A percentile compares a stretch with the other conserved stretches of the same genome.
Evolutionary conservation across 2,329 filamentous ascomycete genomes (phyloP).

Genomic region (Aureobasidium sp.): DNA sequence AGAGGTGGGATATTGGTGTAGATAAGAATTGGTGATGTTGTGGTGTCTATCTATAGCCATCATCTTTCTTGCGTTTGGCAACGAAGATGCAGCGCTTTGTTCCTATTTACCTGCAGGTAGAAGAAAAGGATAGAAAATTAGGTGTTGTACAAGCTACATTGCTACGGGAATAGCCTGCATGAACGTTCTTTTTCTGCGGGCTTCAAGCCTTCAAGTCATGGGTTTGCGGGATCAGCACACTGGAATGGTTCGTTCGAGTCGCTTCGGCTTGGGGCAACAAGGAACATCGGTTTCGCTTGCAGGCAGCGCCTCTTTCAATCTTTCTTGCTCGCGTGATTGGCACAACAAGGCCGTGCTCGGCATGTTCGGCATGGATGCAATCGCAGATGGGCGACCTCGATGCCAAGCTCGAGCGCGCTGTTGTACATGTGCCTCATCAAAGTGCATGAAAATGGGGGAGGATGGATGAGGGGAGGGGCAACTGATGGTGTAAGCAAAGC

Average conservation of each 20-base stretch:
- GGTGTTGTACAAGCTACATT: not conserved
- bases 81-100: not conserved
- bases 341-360: not conserved
- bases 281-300: not conserved
- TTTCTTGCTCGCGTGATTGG: constrained; percentile 5
- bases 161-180: not conserved
- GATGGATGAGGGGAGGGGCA: not conserved
- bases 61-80: not conserved
- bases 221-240: not conserved
- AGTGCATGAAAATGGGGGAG: not conserved
- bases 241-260: not conserved
- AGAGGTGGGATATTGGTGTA: not conserved
- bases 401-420: constrained; percentile 1
- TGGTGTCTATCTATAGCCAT: not conserved
- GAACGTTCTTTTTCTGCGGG: not conserved
- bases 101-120: not conserved
- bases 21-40: not conserved
- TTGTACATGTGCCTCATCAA: not conserved
- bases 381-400: not conserved
- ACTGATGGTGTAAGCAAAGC: not conserved
- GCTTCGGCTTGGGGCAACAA: not conserved
- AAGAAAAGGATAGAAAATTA: not conserved
- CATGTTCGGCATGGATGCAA: not conserved
- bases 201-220: not conserved
- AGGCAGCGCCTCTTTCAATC: not conserved